Conservation (phyloP, 2,329 filamentous ascomycete species). For the Cladosporium sp. region DNA sequence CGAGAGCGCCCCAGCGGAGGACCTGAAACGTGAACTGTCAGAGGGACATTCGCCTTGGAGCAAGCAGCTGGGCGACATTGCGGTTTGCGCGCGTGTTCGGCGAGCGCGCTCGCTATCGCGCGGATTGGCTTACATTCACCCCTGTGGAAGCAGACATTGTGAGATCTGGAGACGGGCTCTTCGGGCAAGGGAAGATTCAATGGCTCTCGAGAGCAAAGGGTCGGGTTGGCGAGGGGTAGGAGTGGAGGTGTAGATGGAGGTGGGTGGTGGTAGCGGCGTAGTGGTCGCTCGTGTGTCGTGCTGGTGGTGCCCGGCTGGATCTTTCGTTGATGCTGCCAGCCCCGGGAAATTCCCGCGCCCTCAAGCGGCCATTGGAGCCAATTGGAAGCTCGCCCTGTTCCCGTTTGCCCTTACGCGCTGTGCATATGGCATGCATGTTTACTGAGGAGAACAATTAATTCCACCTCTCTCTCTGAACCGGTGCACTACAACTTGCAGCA, state of each 20-base stretch:
- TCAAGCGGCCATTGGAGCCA: conserved; percentile 6
- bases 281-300: conserved; percentile 15
- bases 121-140: conserved; percentile 29
- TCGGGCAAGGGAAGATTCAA: conserved; percentile 4
- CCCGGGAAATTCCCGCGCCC: conserved; percentile 2
- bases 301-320: conserved; percentile 15
- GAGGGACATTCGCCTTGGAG: neutral
- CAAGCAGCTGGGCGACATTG: neutral
- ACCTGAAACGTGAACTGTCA: conserved; percentile 61
- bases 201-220: conserved; percentile 12
- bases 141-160: conserved; percentile 32
- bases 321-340: conserved; percentile 7
- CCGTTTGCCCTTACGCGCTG: neutral
- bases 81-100: conserved; percentile 6
- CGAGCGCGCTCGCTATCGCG: conserved; percentile 8
- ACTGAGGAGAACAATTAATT: neutral
- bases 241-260: conserved; percentile 5
- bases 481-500: conserved; percentile 11
- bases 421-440: neutral
- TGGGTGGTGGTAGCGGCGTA: conserved; percentile 13
- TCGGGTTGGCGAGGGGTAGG: conserved; percentile 2
- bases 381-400: conserved; percentile 8
- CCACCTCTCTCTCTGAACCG: neutral
- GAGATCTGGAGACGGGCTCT: conserved; percentile 13
- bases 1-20: conserved; percentile 93